These are phyloP conservation scores for Paspalum notatum DNA, from an alignment of 176 grass and related monocot genomes.

Conservation along the genomic window DNA sequence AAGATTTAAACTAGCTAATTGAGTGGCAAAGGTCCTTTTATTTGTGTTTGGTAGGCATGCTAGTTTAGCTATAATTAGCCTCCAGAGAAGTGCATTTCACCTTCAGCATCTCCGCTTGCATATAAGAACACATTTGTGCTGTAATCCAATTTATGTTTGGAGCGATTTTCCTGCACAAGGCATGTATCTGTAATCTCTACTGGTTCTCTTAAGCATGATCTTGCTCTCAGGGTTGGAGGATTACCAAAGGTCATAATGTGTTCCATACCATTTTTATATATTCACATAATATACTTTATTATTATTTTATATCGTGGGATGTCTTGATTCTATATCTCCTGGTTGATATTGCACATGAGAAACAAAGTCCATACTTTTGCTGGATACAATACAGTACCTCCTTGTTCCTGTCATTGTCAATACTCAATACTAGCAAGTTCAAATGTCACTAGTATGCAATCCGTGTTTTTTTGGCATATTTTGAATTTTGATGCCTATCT, in stretches of 20 bases:
- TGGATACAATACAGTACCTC: not conserved
- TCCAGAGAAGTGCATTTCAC: slow-evolving; percentile 3
- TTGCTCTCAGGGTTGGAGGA: slow-evolving; percentile 85
- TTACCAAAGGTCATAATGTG: slow-evolving; percentile 78
- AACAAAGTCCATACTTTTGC: not conserved
- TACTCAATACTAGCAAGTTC: slow-evolving; percentile 3
- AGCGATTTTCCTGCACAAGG: slow-evolving; percentile 60
- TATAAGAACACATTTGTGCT: not conserved
- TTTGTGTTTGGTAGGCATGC: not conserved
- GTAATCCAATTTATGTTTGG: slow-evolving; percentile 73
- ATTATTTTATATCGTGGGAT: not conserved
- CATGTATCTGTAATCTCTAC: slow-evolving; percentile 64
- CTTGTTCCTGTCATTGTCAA: slow-evolving; percentile 2
- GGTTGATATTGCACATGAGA: not conserved
- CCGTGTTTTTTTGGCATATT: not conserved
- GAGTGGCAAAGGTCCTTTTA: not conserved
- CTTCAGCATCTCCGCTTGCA: not conserved
- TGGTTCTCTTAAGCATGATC: slow-evolving; percentile 91
- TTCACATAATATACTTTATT: slow-evolving; percentile 3
- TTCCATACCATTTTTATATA: slow-evolving; percentile 33
- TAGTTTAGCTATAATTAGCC: not conserved
- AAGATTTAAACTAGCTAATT: not conserved
- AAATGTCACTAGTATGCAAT: slow-evolving; percentile 8
- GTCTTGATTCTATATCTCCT: not conserved
- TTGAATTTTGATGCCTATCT: not conserved